phyloP scores from a whole-genome alignment of 2,329 filamentous ascomycete species.

The Blastomyces gilchristii region DNA sequence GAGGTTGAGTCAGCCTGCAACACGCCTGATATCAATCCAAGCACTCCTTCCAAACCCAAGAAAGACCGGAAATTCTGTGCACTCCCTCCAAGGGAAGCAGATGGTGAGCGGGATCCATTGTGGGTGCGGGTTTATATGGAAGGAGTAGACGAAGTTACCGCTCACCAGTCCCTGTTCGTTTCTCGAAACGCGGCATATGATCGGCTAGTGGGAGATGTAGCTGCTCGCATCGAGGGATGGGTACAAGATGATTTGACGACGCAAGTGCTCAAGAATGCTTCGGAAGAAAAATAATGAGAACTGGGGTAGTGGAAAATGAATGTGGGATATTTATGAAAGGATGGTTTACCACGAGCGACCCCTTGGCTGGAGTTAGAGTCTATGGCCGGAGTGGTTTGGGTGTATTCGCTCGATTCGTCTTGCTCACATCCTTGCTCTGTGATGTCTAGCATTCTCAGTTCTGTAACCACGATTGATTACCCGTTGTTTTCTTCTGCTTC shows the following conservation, averaged over 20 bases:
- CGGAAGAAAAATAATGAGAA: conserved; percentile 1
- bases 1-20: not conserved
- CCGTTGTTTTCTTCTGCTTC: no score
- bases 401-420: not conserved
- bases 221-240: conserved; percentile 57
- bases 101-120: conserved; percentile 52
- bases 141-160: conserved; percentile 72
- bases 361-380: not conserved
- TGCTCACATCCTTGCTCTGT: not conserved
- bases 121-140: conserved; percentile 78
- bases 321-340: not conserved
- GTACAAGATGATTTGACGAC: conserved; percentile 31
- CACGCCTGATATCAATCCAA: conserved; percentile 9
- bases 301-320: not conserved
- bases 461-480: not conserved
- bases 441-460: not conserved
- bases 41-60: conserved; percentile 19
- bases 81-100: conserved; percentile 49
- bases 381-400: not conserved
- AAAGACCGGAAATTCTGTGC: conserved; percentile 71
- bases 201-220: conserved; percentile 63
- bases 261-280: conserved; percentile 10
- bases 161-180: conserved; percentile 75
- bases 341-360: not conserved
- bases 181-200: conserved; percentile 55